A percentile compares a stretch with the other conserved stretches of the same genome.
phyloP scores from a whole-genome alignment of 345 rosid genomes.

The Cardiospermum halicacabum region DNA sequence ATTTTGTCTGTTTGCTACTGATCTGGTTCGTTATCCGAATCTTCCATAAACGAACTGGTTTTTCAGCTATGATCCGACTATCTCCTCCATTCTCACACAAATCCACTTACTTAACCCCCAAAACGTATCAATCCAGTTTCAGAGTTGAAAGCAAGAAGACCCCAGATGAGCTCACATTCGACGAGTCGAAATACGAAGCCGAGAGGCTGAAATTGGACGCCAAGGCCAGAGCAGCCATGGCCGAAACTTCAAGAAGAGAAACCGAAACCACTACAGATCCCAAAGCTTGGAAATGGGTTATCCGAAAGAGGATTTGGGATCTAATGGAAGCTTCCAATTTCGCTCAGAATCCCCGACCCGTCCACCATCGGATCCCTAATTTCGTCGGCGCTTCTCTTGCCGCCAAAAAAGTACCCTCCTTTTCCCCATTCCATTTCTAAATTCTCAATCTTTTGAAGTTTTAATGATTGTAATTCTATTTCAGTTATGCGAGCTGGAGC shows the following conservation, averaged over 20 bases:
- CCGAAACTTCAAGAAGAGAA: slow-evolving; percentile 45
- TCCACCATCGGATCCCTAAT: slow-evolving; percentile 89
- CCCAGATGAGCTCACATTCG: slow-evolving; percentile 29
- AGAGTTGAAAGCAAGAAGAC: slow-evolving; percentile 18
- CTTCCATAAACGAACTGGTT: slow-evolving; percentile 20
- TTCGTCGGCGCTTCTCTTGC: slow-evolving; percentile 79
- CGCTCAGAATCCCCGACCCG: slow-evolving; percentile 82
- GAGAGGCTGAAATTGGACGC: slow-evolving; percentile 67
- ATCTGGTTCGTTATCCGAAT: neutral
- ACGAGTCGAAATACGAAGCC: slow-evolving; percentile 56
- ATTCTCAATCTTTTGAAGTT: neutral
- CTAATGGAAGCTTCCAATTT: slow-evolving; percentile 67
- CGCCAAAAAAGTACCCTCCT: slow-evolving; percentile 44
- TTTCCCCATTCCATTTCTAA: neutral
- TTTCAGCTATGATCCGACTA: slow-evolving; percentile 33
- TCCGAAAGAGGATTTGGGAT: slow-evolving; percentile 81
- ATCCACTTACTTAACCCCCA: slow-evolving; percentile 6
- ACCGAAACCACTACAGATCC: slow-evolving; percentile 39
- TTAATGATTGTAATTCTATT: neutral
- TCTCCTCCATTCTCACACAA: slow-evolving; percentile 28
- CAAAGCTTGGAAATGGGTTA: slow-evolving; percentile 88
- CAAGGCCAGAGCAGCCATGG: slow-evolving; percentile 60
- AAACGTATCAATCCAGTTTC: slow-evolving; percentile 9
- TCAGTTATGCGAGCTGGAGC: slow-evolving; percentile 60
- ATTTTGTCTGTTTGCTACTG: too few species aligned